A percentile compares a stretch with the other conserved stretches of the same genome.
These are phyloP conservation scores for Neoboletus magnificus DNA, from an alignment of 768 basidiomycete species.

Conservation along the genomic window DNA sequence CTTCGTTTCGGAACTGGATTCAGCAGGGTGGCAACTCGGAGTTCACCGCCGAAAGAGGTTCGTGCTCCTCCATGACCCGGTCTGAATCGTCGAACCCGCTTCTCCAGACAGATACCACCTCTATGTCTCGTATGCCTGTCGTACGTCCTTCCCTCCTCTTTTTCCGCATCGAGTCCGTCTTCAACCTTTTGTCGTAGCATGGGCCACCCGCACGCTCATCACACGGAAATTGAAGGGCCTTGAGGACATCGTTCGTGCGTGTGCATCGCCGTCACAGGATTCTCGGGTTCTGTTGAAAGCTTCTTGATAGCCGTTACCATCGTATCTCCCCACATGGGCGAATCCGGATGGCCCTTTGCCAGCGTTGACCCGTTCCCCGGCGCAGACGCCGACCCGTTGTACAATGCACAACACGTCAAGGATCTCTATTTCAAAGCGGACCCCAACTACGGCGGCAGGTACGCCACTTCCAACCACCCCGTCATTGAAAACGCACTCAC, in stretches of 20 bases:
- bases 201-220: constrained; percentile 92
- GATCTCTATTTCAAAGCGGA: constrained; percentile 83
- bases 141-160: constrained; percentile 38
- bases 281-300: not conserved
- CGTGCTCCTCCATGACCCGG: constrained; percentile 11
- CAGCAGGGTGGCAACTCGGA: constrained; percentile 44
- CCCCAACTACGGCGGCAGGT: constrained; percentile 70
- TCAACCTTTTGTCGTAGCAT: constrained; percentile 48
- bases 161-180: not conserved
- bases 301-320: constrained; percentile 58
- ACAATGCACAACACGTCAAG: constrained; percentile 65
- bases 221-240: constrained; percentile 89
- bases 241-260: constrained; percentile 76
- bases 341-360: constrained; percentile 85
- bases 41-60: constrained; percentile 77
- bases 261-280: not conserved
- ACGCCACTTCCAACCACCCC: constrained; percentile 7
- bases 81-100: not conserved
- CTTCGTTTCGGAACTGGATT: constrained; percentile 55
- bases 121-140: constrained; percentile 85
- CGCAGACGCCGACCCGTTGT: constrained; percentile 73
- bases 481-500: not conserved
- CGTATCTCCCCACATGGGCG: constrained; percentile 85
- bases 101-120: constrained; percentile 81
- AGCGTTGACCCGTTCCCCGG: constrained; percentile 63